Percentiles rank a stretch among this genome's conserved stretches.
These are phyloP conservation scores for Stylonectria norvegica DNA, from an alignment of 2,329 filamentous ascomycete genomes.

Conservation along the genomic window DNA sequence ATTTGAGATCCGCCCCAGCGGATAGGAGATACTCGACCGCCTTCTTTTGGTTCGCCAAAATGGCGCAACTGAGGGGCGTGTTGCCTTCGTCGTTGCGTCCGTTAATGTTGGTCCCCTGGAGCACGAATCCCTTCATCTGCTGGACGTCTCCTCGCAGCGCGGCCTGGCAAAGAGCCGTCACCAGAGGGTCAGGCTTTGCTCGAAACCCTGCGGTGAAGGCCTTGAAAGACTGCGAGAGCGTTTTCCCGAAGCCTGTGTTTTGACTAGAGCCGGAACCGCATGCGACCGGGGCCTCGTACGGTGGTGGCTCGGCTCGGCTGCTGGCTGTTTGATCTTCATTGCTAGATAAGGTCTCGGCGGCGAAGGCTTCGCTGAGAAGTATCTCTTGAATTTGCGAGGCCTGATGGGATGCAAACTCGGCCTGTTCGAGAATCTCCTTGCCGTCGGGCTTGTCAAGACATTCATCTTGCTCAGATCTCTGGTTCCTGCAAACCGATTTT, in stretches of 20 bases:
- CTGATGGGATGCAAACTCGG: slow-evolving; percentile 15
- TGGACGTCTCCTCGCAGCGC: slow-evolving; percentile 31
- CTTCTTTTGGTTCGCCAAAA: slow-evolving; percentile 29
- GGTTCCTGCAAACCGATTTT: no score
- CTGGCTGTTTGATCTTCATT: slow-evolving; percentile 12
- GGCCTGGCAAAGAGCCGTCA: slow-evolving; percentile 36
- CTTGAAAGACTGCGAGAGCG: slow-evolving; percentile 32
- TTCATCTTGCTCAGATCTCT: slow-evolving; percentile 24
- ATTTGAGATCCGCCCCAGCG: slow-evolving; percentile 28
- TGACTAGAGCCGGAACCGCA: slow-evolving; percentile 11
- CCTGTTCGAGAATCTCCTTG: slow-evolving; percentile 18
- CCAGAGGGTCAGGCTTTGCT: slow-evolving; percentile 36
- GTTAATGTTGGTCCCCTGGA: slow-evolving; percentile 35
- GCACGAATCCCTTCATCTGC: slow-evolving; percentile 32
- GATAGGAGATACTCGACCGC: slow-evolving; percentile 33
- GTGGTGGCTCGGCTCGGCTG: slow-evolving; percentile 20
- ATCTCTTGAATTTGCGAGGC: slow-evolving; percentile 18
- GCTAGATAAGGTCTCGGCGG: slow-evolving; percentile 10
- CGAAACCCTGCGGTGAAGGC: slow-evolving; percentile 32
- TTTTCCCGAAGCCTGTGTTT: slow-evolving; percentile 17
- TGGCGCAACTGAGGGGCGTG: slow-evolving; percentile 34
- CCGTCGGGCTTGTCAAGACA: slow-evolving; percentile 16
- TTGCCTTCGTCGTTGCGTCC: slow-evolving; percentile 36
- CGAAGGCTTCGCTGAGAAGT: slow-evolving; percentile 5
- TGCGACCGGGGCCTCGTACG: slow-evolving; percentile 16